Evolutionary conservation across 257 asterid genomes (phyloP), one percentile per base, ranked within the genome.

Genomic region (Capsicum chinense): DNA sequence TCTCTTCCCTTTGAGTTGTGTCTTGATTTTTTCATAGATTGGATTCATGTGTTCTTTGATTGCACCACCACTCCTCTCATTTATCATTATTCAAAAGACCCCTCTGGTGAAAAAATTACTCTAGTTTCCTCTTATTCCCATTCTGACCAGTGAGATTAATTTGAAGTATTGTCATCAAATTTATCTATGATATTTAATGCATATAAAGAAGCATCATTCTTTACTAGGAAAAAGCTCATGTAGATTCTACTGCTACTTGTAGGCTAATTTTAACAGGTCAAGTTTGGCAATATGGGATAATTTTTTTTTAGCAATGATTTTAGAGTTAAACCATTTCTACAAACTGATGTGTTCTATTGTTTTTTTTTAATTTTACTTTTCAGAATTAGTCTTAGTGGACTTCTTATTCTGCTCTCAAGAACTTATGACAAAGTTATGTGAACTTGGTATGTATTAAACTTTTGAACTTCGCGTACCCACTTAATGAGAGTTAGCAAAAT

Each of bases 51-150:
- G 19, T 21, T 67, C 42, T 67, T 66, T 67, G 74, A 35, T 12
- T 66, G 73, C 73, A 66, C 10, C n/a, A 33, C n/a, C 73, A 12
- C n/a, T 66, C 44, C 73, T 35, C n/a, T 66, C 73, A 66, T 66
- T 26, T 66, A 35, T 33, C 73, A 66, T 66, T 66, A 66, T 6
- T 66, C 73, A 12, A 33, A 66, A 66, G 47, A 33, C 4, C 17
- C 13, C 10, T 66, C 33, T 17, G n/a, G 64, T 17, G 4, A 59
- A 33, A 13, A 19, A 5, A 66, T 26, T 6, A 11, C 73, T 3
- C 19, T 66, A 12, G 44, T 66, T 66, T 33, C 73, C 47, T 64
- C 42, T 16, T 66, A n/a, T 66, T 33, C 2, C 73, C 73, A 66
- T 33, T 33, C 4, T 13, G 33, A 66, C 9, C 73, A 12, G 7